phyloP scores from a whole-genome alignment of 257 asterid genomes.

The Plantago elongata region DNA sequence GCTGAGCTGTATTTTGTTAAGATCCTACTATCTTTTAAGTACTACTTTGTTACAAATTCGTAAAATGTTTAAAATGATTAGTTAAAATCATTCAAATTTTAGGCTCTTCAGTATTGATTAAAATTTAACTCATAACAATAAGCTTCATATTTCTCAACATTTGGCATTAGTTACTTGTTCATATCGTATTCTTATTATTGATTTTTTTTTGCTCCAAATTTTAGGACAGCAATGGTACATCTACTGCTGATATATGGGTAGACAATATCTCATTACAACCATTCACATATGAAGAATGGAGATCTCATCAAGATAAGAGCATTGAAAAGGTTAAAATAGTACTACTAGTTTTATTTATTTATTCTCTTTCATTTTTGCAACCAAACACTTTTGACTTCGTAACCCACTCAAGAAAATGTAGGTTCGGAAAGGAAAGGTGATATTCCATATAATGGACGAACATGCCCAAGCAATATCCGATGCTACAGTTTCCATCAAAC shows the following conservation, averaged over 20 bases:
- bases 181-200: background rate
- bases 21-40: no score
- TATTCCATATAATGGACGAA: constrained; percentile 15
- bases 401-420: background rate
- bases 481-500: constrained; percentile 27
- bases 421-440: constrained; percentile 26
- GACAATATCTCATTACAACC: constrained; percentile 29
- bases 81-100: no score
- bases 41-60: background rate
- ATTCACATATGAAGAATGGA: constrained; percentile 30
- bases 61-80: background rate
- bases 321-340: constrained; percentile 15
- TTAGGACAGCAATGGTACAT: constrained; percentile 7
- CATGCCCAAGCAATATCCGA: constrained; percentile 16
- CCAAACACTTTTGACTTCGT: no score
- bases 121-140: no score
- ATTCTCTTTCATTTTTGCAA: no score
- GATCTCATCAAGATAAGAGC: constrained; percentile 22
- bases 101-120: no score
- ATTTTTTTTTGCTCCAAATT: background rate
- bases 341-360: no score
- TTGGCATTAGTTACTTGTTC: background rate
- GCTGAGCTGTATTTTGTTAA: constrained; percentile 26
- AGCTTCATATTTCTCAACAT: no score
- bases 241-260: constrained; percentile 22